phyloP scores from a whole-genome alignment of 2,329 filamentous ascomycete species.

The Alternaria sp. region DNA sequence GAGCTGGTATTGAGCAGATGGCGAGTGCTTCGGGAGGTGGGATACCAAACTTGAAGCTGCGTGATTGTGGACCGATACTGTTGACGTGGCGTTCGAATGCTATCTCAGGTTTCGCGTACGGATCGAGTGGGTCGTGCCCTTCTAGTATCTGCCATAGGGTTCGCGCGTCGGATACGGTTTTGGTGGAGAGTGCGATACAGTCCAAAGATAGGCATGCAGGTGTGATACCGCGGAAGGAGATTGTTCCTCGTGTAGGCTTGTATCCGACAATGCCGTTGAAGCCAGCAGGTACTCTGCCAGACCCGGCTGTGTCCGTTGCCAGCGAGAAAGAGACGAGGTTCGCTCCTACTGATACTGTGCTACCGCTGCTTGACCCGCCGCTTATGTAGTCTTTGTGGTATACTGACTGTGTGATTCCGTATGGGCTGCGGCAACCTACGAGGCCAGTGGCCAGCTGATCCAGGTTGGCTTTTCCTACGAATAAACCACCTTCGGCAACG shows the following conservation, averaged over 20 bases:
- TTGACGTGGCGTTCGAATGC: conserved; percentile 48
- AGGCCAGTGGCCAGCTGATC: conserved; percentile 71
- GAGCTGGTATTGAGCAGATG: conserved; percentile 54
- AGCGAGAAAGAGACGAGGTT: conserved; percentile 64
- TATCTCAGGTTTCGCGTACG: conserved; percentile 59
- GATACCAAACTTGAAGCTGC: conserved; percentile 59
- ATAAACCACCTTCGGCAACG: conserved; percentile 62
- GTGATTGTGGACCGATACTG: conserved; percentile 47
- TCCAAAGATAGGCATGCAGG: conserved; percentile 67
- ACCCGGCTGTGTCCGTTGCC: conserved; percentile 65
- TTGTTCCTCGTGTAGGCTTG: conserved; percentile 61
- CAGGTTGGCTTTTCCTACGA: conserved; percentile 68
- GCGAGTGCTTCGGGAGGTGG: conserved; percentile 57
- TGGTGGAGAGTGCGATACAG: conserved; percentile 64
- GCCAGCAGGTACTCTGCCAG: conserved; percentile 62
- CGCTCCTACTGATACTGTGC: conserved; percentile 63
- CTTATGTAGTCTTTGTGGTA: conserved; percentile 61
- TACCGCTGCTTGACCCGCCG: conserved; percentile 66
- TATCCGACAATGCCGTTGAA: conserved; percentile 65
- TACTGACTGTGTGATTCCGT: conserved; percentile 64
- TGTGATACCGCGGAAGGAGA: conserved; percentile 60
- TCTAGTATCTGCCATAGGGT: conserved; percentile 59
- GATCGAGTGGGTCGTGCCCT: conserved; percentile 60
- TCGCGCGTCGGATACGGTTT: conserved; percentile 60
- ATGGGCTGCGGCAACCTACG: conserved; percentile 66